Evolutionary conservation across 2,329 filamentous ascomycete species (phyloP).

Genomic region (Colletotrichum melonis): DNA sequence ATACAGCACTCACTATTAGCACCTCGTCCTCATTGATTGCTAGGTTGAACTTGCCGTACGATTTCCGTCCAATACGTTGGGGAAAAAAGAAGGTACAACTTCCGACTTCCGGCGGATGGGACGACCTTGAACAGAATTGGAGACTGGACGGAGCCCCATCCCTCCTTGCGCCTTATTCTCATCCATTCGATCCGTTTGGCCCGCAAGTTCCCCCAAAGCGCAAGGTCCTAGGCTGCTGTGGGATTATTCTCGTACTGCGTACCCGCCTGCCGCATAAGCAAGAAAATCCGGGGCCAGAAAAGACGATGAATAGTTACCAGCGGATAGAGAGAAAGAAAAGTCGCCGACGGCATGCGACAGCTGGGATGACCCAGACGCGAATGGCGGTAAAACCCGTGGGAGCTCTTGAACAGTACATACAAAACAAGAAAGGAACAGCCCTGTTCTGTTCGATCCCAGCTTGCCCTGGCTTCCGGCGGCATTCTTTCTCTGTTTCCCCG

Average conservation of each 20-base stretch:
- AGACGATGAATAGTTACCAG: not conserved
- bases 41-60: not conserved
- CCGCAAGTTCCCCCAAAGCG: not conserved
- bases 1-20: too few species aligned
- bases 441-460: not conserved
- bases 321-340: not conserved
- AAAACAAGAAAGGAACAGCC: not conserved
- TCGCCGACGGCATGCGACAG: not conserved
- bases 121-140: constrained; percentile 2
- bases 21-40: not conserved
- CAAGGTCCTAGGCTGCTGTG: constrained; percentile 16
- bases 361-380: constrained; percentile 9
- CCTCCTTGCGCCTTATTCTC: constrained; percentile 5
- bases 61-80: not conserved
- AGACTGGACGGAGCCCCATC: not conserved
- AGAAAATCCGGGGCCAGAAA: not conserved
- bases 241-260: not conserved
- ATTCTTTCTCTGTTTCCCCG: constrained; percentile 10
- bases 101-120: constrained; percentile 26
- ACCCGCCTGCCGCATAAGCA: constrained; percentile 13
- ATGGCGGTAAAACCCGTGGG: constrained; percentile 7
- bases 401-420: not conserved
- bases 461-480: not conserved
- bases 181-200: constrained; percentile 24
- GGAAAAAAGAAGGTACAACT: constrained; percentile 1